A percentile compares a stretch with the other conserved stretches of the same genome.
phyloP scores from a whole-genome alignment of 306 rosid genomes.

The Hippophae tibetana region DNA sequence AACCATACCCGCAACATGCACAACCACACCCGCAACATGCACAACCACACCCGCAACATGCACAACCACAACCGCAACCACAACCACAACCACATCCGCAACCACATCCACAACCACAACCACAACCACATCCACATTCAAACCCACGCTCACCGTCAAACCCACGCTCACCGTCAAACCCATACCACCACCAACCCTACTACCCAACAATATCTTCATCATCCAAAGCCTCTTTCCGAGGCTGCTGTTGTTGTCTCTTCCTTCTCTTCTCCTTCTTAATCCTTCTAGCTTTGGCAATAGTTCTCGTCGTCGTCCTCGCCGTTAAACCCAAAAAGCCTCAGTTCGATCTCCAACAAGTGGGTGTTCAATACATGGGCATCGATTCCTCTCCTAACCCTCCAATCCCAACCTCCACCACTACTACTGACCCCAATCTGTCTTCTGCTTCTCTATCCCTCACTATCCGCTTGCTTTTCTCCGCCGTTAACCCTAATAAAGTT shows the following conservation, averaged over 20 bases:
- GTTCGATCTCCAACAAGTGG: slow-evolving; percentile 86
- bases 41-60: too few relatives aligned
- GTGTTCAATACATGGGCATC: slow-evolving; percentile 78
- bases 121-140: background rate
- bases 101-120: too few relatives aligned
- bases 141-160: background rate
- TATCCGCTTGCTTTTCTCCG: slow-evolving; percentile 63
- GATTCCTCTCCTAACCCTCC: slow-evolving; percentile 33
- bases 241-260: slow-evolving; percentile 93
- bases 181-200: slow-evolving; percentile 25
- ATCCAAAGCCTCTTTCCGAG: slow-evolving; percentile 65
- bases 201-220: slow-evolving; percentile 29
- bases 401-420: slow-evolving; percentile 12
- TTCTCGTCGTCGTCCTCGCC: slow-evolving; percentile 68
- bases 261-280: slow-evolving; percentile 78
- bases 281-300: slow-evolving; percentile 57
- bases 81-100: too few relatives aligned
- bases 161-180: background rate
- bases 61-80: too few relatives aligned
- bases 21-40: too few relatives aligned
- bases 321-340: slow-evolving; percentile 88
- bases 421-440: slow-evolving; percentile 7
- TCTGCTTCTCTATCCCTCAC: slow-evolving; percentile 62
- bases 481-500: slow-evolving; percentile 80
- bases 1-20: too few relatives aligned